A percentile compares a stretch with the other conserved stretches of the same genome.
Conservation (phyloP, 164 flowering plant species). For the Protea cynaroides region DNA sequence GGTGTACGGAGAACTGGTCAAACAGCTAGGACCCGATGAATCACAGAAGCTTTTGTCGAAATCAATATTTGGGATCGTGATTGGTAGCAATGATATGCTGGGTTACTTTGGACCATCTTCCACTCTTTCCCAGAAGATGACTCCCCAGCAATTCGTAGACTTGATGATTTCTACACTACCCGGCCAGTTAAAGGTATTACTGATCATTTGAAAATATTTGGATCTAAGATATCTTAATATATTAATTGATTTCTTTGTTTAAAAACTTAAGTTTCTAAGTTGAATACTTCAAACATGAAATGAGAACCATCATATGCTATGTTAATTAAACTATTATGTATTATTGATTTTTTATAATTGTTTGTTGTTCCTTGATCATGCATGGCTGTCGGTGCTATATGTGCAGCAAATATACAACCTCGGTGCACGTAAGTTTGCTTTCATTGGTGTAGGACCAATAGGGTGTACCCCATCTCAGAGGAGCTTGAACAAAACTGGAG, state of each 20-base stretch:
- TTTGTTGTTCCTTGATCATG: no score
- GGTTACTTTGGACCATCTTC: conserved; percentile 34
- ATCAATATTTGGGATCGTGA: conserved; percentile 47
- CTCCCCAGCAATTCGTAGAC: conserved; percentile 48
- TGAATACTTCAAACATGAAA: no score
- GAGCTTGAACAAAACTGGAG: conserved; percentile 28
- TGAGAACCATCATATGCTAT: no score
- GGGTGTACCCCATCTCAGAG: conserved; percentile 72
- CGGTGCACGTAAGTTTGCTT: conserved; percentile 56
- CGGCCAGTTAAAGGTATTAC: conserved; percentile 21
- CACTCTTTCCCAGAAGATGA: conserved; percentile 10
- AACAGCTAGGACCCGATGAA: conserved; percentile 35
- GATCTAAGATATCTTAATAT: no score
- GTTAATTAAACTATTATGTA: no score
- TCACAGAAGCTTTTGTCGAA: conserved; percentile 39
- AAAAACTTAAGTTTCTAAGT: no score
- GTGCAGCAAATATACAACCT: conserved; percentile 42
- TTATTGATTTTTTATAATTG: no score
- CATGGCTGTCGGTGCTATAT: no score
- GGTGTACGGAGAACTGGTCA: conserved; percentile 33
- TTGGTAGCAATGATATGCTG: conserved; percentile 76
- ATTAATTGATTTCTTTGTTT: no score
- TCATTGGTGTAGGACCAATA: conserved; percentile 37
- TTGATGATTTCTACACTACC: conserved; percentile 23
- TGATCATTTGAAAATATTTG: no score